phyloP scores from a whole-genome alignment of 257 asterid species.

The Lycium barbarum region DNA sequence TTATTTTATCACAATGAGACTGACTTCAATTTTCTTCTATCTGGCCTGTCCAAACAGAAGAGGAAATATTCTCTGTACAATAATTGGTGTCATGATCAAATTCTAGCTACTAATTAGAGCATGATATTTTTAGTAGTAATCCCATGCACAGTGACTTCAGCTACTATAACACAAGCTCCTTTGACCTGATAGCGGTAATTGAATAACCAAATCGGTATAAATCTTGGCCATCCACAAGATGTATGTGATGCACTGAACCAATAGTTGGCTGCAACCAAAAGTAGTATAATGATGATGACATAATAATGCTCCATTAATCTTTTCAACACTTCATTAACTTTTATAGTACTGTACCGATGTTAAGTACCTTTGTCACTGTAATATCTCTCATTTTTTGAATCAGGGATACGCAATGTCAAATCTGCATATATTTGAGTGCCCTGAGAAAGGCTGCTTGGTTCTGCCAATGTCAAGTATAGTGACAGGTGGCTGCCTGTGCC shows the following conservation, averaged over 20 bases:
- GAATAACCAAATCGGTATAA: slow-evolving; percentile 48
- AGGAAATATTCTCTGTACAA: background rate
- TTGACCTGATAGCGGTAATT: slow-evolving; percentile 45
- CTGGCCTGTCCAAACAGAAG: background rate
- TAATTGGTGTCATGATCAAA: background rate
- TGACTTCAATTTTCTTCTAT: background rate
- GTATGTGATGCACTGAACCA: slow-evolving; percentile 62
- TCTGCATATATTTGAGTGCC: slow-evolving; percentile 57
- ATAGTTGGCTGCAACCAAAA: slow-evolving; percentile 56
- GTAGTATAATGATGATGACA: background rate
- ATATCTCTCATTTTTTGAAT: slow-evolving; percentile 48
- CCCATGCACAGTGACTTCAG: slow-evolving; percentile 66
- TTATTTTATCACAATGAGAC: too few relatives aligned
- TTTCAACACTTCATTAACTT: background rate
- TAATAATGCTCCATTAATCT: background rate
- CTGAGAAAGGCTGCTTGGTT: slow-evolving; percentile 51
- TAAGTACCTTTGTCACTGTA: slow-evolving; percentile 55
- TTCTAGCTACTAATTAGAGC: background rate
- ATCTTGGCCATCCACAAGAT: slow-evolving; percentile 70
- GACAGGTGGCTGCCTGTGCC: slow-evolving; percentile 59
- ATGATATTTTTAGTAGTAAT: slow-evolving; percentile 30
- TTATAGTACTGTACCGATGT: background rate
- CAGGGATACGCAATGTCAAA: slow-evolving; percentile 58
- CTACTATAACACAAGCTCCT: slow-evolving; percentile 58
- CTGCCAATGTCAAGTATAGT: slow-evolving; percentile 62